Conservation (phyloP, 2,329 filamentous ascomycete genomes). For the Phyllosticta capitalensis region DNA sequence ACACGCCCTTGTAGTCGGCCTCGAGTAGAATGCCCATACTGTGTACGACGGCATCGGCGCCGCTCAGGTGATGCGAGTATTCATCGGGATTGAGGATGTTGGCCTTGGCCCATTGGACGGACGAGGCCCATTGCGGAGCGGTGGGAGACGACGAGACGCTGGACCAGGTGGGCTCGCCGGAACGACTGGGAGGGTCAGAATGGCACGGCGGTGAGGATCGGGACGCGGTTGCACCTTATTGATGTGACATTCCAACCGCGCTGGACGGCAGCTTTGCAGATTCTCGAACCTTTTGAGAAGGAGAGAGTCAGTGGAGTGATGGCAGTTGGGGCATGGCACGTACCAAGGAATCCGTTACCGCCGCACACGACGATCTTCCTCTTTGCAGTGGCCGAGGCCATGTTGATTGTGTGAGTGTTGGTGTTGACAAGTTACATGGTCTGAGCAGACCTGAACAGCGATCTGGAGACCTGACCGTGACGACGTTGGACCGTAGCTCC, state of each 20-base stretch:
- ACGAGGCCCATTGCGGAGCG: conserved; percentile 70
- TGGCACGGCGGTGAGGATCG: conserved; percentile 1
- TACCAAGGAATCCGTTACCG: conserved; percentile 83
- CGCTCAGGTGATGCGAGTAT: conserved; percentile 66
- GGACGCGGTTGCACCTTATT: conserved; percentile 55
- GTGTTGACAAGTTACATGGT: conserved; percentile 5
- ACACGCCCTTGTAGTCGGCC: conserved; percentile 91
- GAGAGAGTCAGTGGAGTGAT: not conserved
- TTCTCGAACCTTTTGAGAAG: conserved; percentile 50
- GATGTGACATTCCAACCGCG: conserved; percentile 89
- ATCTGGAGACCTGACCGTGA: not conserved
- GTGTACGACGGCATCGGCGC: conserved; percentile 80
- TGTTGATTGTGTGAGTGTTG: conserved; percentile 14
- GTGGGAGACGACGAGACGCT: conserved; percentile 60
- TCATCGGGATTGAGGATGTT: conserved; percentile 76
- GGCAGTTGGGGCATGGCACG: conserved; percentile 19
- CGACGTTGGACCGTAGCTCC: not conserved
- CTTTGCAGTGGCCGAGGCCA: conserved; percentile 46
- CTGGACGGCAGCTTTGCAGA: conserved; percentile 80
- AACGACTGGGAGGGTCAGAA: conserved; percentile 53
- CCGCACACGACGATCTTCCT: conserved; percentile 87
- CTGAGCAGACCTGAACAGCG: not conserved
- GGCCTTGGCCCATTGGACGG: conserved; percentile 78
- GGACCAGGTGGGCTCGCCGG: conserved; percentile 80
- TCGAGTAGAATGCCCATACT: conserved; percentile 93